A percentile compares a stretch with the other conserved stretches of the same genome.
phyloP scores from a whole-genome alignment of 2,329 filamentous ascomycete species.

The Fusarium caatingaense region DNA sequence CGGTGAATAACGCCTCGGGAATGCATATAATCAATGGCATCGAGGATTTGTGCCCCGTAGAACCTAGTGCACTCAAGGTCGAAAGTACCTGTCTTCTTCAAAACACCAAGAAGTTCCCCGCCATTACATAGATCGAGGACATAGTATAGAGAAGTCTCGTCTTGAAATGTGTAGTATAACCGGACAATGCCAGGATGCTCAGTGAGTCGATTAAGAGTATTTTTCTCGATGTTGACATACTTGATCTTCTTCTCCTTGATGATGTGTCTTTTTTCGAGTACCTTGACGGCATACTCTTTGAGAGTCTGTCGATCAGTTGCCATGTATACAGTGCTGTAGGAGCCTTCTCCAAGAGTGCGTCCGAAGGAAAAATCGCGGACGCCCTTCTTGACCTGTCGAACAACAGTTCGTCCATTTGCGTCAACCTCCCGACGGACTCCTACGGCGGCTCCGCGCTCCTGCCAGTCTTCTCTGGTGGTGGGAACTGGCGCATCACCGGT shows the following conservation, averaged over 20 bases:
- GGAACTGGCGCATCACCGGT: conserved; percentile 57
- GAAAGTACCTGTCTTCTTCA: conserved; percentile 95
- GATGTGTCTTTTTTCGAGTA: conserved; percentile 97
- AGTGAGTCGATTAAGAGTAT: conserved; percentile 93
- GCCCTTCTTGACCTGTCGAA: conserved; percentile 92
- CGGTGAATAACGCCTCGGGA: conserved; percentile 94
- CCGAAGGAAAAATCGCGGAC: conserved; percentile 98
- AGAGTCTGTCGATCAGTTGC: conserved; percentile 93
- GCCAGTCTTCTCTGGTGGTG: conserved; percentile 89
- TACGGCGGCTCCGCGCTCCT: conserved; percentile 92
- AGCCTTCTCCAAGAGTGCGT: conserved; percentile 90
- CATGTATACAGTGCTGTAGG: conserved; percentile 94
- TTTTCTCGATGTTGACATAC: conserved; percentile 99
- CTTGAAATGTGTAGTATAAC: conserved; percentile 98
- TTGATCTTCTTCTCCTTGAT: conserved; percentile 99
- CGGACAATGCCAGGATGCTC: conserved; percentile 97
- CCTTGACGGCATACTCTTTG: conserved; percentile 98
- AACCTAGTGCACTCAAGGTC: conserved; percentile 94
- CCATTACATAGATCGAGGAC: conserved; percentile 93
- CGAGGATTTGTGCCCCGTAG: conserved; percentile 94
- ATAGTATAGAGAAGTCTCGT: conserved; percentile 95
- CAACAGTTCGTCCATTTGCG: conserved; percentile 81
- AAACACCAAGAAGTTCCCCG: conserved; percentile 88
- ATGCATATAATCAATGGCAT: conserved; percentile 98
- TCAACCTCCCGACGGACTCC: conserved; percentile 86